Percentiles rank a stretch among this genome's conserved stretches.
These are phyloP conservation scores for Neofusicoccum ribis DNA, from an alignment of 2,329 filamentous ascomycete species.

Conservation along the genomic window DNA sequence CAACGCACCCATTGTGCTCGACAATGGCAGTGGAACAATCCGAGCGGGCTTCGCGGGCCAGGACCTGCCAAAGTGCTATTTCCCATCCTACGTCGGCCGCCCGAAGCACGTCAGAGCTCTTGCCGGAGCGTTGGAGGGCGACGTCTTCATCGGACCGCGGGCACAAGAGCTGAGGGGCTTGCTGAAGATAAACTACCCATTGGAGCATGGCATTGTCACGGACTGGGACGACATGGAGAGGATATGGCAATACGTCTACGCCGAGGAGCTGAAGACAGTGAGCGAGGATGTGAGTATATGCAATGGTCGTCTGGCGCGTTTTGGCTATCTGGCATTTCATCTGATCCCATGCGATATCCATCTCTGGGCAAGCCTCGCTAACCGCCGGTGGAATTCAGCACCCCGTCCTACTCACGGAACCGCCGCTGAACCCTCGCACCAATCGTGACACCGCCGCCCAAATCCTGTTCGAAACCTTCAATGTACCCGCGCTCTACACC, in stretches of 20 bases:
- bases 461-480: conserved; percentile 98
- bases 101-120: conserved; percentile 94
- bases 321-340: not conserved
- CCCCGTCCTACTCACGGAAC: conserved; percentile 92
- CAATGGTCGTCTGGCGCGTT: not conserved
- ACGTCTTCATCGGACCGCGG: conserved; percentile 93
- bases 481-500: conserved; percentile 92
- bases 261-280: conserved; percentile 90
- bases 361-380: not conserved
- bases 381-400: conserved; percentile 57
- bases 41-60: conserved; percentile 95
- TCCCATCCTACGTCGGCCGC: conserved; percentile 93
- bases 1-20: conserved; percentile 97
- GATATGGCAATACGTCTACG: conserved; percentile 98
- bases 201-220: conserved; percentile 97
- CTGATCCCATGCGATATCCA: not conserved
- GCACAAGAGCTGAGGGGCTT: conserved; percentile 88
- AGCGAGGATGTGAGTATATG: conserved; percentile 78
- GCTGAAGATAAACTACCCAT: conserved; percentile 91
- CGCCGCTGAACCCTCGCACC: conserved; percentile 88
- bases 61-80: conserved; percentile 93
- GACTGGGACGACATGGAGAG: conserved; percentile 99
- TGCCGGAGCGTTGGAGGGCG: conserved; percentile 93
- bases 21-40: conserved; percentile 98
- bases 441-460: conserved; percentile 97